These are phyloP conservation scores for Metarhizium humberi DNA, from an alignment of 2,329 filamentous ascomycete species.

Conservation along the genomic window DNA sequence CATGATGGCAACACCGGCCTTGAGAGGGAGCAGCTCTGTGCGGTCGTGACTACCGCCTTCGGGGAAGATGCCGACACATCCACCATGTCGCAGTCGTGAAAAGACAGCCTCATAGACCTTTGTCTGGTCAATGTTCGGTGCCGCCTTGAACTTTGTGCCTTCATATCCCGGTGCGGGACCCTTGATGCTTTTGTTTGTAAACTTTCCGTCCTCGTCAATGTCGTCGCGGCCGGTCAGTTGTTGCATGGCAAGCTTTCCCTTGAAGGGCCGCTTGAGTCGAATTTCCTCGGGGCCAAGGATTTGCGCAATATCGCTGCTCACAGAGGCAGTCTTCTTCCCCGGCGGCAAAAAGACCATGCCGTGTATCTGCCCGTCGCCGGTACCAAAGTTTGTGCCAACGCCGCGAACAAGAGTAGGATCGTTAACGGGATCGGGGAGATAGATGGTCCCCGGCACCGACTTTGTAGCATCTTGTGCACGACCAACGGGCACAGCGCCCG, in stretches of 20 bases:
- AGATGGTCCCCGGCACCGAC: conserved; percentile 69
- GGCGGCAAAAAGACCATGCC: conserved; percentile 83
- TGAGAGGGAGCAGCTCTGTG: conserved; percentile 81
- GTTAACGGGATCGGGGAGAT: conserved; percentile 78
- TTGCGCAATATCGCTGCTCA: conserved; percentile 75
- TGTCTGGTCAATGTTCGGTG: conserved; percentile 89
- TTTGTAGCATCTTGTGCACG: conserved; percentile 85
- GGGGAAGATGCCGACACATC: conserved; percentile 93
- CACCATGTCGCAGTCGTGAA: conserved; percentile 67
- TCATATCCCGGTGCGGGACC: conserved; percentile 53
- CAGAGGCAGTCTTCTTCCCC: conserved; percentile 64
- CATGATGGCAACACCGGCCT: conserved; percentile 97
- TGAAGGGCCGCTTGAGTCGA: conserved; percentile 79
- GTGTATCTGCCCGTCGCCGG: conserved; percentile 59
- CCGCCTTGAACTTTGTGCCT: conserved; percentile 77
- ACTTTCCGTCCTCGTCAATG: conserved; percentile 55
- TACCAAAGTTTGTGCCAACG: conserved; percentile 73
- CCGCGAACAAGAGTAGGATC: conserved; percentile 75
- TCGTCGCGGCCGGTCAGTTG: conserved; percentile 78
- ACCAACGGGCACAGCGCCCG: conserved; percentile 87
- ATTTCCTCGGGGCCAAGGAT: conserved; percentile 75
- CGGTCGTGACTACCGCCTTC: conserved; percentile 95
- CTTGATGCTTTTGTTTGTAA: conserved; percentile 44
- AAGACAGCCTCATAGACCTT: conserved; percentile 93
- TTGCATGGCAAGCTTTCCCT: conserved; percentile 60